phyloP scores from a whole-genome alignment of 768 basidiomycete species.

The Collybia nuda region DNA sequence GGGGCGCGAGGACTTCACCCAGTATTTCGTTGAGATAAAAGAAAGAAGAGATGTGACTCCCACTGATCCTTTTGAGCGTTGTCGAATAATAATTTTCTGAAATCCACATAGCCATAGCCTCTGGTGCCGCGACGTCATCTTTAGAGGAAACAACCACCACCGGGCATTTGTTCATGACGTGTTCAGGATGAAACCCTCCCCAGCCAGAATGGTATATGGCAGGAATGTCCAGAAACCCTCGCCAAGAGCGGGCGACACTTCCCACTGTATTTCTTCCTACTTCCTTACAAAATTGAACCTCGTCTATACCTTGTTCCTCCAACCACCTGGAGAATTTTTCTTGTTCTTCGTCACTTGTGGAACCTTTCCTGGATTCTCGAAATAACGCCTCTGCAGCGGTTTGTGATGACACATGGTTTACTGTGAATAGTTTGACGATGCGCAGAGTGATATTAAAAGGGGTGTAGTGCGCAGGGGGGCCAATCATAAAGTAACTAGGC shows the following conservation, averaged over 20 bases:
- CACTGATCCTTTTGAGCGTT: slow-evolving; percentile 36
- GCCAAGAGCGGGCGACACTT: slow-evolving; percentile 52
- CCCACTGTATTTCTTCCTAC: slow-evolving; percentile 41
- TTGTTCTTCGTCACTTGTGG: slow-evolving; percentile 35
- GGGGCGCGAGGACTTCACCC: slow-evolving; percentile 29
- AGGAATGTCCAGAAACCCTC: slow-evolving; percentile 45
- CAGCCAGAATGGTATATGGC: slow-evolving; percentile 49
- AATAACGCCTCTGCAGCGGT: slow-evolving; percentile 42
- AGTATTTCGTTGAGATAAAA: slow-evolving; percentile 48
- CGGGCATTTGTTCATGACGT: slow-evolving; percentile 43
- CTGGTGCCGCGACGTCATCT: slow-evolving; percentile 41
- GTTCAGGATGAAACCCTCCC: slow-evolving; percentile 41
- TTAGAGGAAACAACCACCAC: slow-evolving; percentile 45
- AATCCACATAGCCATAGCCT: slow-evolving; percentile 48
- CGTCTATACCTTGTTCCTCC: slow-evolving; percentile 33
- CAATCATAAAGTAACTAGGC: slow-evolving; percentile 43
- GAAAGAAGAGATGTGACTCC: slow-evolving; percentile 49
- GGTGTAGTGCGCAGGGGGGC: slow-evolving; percentile 40
- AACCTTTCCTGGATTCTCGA: slow-evolving; percentile 32
- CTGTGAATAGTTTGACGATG: slow-evolving; percentile 30
- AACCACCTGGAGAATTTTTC: slow-evolving; percentile 41
- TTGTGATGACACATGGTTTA: slow-evolving; percentile 32
- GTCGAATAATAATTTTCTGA: slow-evolving; percentile 44
- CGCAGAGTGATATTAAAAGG: slow-evolving; percentile 38
- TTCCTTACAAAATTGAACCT: slow-evolving; percentile 41